phyloP scores from a whole-genome alignment of 345 rosid genomes.

The Populus tremula region DNA sequence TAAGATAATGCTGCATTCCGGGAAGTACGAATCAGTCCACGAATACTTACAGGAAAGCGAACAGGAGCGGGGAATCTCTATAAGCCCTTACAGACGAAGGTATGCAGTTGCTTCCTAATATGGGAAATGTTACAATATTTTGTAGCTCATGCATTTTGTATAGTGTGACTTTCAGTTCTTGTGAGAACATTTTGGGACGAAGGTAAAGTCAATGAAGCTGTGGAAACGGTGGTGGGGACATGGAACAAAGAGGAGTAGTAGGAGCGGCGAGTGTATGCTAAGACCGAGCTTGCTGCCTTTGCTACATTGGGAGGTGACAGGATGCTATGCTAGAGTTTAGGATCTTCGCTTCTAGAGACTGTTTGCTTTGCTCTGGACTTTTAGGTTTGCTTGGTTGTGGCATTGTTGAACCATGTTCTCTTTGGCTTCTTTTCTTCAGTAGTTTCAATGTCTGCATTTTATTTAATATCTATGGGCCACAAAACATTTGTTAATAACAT shows the following conservation, averaged over 20 bases:
- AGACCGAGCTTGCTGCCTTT: conserved; percentile 86
- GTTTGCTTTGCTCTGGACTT: background rate
- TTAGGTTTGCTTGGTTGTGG: background rate
- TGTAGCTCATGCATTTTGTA: conserved; percentile 11
- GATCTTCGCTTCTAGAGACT: conserved; percentile 5
- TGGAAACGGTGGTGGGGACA: conserved; percentile 69
- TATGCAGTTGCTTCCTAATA: conserved; percentile 7
- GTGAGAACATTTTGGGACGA: conserved; percentile 82
- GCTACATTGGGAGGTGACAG: conserved; percentile 71
- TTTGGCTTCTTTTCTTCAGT: background rate
- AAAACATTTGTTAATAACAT: background rate
- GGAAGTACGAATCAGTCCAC: conserved; percentile 78
- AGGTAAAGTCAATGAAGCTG: conserved; percentile 69
- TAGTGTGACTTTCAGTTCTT: conserved; percentile 54
- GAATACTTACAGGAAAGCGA: conserved; percentile 66
- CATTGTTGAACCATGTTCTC: background rate
- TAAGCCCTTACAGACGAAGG: conserved; percentile 68
- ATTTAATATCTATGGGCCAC: background rate
- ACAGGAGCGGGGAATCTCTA: conserved; percentile 63
- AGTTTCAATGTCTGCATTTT: background rate
- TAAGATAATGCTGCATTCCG: conserved; percentile 89
- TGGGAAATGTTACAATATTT: background rate
- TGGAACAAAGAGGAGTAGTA: conserved; percentile 85
- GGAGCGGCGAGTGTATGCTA: conserved; percentile 80
- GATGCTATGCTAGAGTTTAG: conserved; percentile 77